Evolutionary conservation across 208 protist genomes (phyloP).

Genomic region (Acanthamoeba divionensis): DNA sequence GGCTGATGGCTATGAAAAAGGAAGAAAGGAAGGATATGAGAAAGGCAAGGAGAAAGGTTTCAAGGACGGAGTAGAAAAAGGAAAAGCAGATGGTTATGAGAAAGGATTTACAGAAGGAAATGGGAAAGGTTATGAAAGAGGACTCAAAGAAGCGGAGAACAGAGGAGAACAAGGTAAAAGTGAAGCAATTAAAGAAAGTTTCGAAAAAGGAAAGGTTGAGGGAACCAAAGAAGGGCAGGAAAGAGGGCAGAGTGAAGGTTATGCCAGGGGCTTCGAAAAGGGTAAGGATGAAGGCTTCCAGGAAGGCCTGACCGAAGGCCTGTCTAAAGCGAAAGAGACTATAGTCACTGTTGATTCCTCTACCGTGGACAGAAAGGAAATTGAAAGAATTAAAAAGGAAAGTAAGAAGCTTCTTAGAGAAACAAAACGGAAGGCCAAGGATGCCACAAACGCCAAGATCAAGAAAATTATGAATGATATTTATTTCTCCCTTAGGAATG

Average conservation of each 20-base stretch:
- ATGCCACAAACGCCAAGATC: not conserved
- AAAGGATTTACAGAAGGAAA: not conserved
- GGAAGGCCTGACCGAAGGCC: not conserved
- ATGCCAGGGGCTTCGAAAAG: not conserved
- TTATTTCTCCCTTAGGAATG: not conserved
- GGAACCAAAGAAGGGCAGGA: not conserved
- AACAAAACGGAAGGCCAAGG: not conserved
- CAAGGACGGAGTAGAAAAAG: too few species aligned
- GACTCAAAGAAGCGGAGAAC: too few species aligned
- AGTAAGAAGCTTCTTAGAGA: not conserved
- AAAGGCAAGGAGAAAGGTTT: too few species aligned
- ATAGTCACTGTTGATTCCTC: too few species aligned
- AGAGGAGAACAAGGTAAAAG: too few species aligned
- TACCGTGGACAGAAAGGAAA: not conserved
- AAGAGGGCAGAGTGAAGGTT: not conserved
- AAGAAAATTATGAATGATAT: slow-evolving; percentile 55
- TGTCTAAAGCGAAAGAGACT: too few species aligned
- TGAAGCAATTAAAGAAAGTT: too few species aligned
- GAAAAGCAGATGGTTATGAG: not conserved
- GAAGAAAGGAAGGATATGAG: not conserved
- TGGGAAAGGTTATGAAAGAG: too few species aligned
- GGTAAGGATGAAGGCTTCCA: slow-evolving; percentile 11
- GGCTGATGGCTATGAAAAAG: not conserved
- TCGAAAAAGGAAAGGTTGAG: too few species aligned
- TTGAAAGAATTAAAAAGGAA: not conserved